Conservation (phyloP, 2,329 filamentous ascomycete species). For the Neoascochyta sp. region DNA sequence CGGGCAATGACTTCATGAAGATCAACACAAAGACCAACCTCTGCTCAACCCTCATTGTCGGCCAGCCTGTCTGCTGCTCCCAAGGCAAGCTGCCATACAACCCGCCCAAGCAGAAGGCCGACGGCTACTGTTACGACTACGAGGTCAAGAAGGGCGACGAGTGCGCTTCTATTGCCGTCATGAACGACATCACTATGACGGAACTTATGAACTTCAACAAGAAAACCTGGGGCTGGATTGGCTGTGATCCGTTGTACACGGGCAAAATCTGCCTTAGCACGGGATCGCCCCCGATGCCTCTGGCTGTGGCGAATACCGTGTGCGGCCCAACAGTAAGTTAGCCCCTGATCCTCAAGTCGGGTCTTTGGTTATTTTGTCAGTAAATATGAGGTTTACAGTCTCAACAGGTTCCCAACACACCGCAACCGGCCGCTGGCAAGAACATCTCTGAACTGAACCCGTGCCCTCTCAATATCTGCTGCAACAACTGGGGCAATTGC, state of each 20-base stretch:
- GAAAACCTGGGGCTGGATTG: slow-evolving; percentile 1
- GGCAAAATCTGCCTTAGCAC: slow-evolving; percentile 1
- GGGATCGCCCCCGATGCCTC: slow-evolving; percentile 1
- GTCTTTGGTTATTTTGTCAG: too few relatives aligned
- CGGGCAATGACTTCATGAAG: slow-evolving; percentile 8
- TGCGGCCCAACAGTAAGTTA: too few relatives aligned
- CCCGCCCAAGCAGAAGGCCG: too few relatives aligned
- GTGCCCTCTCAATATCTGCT: slow-evolving; percentile 18
- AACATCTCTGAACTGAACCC: slow-evolving; percentile 17
- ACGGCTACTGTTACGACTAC: slow-evolving; percentile 1
- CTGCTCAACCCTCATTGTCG: slow-evolving; percentile 4
- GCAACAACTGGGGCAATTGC: slow-evolving; percentile 18
- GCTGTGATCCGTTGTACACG: background rate
- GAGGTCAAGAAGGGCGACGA: background rate
- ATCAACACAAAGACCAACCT: slow-evolving; percentile 6
- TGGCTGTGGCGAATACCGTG: background rate
- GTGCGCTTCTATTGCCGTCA: background rate
- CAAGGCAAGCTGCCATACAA: background rate
- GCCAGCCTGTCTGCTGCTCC: slow-evolving; percentile 4
- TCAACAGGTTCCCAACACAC: slow-evolving; percentile 21
- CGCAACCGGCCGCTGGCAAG: slow-evolving; percentile 29
- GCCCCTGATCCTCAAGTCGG: too few relatives aligned
- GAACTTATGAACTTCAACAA: slow-evolving; percentile 2
- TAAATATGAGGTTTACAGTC: slow-evolving; percentile 10
- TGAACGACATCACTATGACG: background rate